phyloP scores from a whole-genome alignment of 345 rosid genomes.

The Syzygium grande region DNA sequence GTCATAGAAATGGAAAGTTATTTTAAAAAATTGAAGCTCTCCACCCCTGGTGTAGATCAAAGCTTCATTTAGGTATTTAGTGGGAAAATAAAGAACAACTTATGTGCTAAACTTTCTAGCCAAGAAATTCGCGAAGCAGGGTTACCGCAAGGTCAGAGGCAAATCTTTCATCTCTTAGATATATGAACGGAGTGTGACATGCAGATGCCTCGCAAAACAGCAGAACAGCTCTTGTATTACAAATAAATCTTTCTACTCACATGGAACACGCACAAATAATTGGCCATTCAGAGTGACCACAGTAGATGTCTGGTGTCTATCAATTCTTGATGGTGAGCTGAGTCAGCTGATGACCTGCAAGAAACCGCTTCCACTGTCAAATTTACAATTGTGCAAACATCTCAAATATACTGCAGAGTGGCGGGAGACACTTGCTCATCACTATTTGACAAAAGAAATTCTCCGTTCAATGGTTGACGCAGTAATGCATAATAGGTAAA shows the following conservation, averaged over 20 bases:
- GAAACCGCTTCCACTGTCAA: not conserved
- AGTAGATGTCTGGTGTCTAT: constrained; percentile 52
- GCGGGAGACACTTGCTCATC: not conserved
- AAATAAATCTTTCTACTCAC: constrained; percentile 17
- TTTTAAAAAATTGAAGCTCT: too few species aligned
- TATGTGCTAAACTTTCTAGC: not conserved
- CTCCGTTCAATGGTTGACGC: not conserved
- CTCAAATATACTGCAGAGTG: not conserved
- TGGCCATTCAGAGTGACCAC: constrained; percentile 63
- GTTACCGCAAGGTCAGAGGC: not conserved
- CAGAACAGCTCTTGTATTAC: not conserved
- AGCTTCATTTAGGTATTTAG: too few species aligned
- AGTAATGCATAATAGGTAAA: not conserved
- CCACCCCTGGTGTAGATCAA: too few species aligned
- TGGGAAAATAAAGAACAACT: too few species aligned
- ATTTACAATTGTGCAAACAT: not conserved
- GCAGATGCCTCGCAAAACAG: not conserved
- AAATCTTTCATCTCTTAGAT: not conserved
- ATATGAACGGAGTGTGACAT: not conserved
- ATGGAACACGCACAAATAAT: constrained; percentile 46
- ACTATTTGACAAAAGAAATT: not conserved
- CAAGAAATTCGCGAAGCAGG: not conserved
- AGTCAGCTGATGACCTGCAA: constrained; percentile 53
- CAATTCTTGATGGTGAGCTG: constrained; percentile 45
- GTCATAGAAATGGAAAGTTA: too few species aligned